A percentile compares a stretch with the other conserved stretches of the same genome.
phyloP scores from a whole-genome alignment of 345 rosid species.

The Corchorus capsularis region DNA sequence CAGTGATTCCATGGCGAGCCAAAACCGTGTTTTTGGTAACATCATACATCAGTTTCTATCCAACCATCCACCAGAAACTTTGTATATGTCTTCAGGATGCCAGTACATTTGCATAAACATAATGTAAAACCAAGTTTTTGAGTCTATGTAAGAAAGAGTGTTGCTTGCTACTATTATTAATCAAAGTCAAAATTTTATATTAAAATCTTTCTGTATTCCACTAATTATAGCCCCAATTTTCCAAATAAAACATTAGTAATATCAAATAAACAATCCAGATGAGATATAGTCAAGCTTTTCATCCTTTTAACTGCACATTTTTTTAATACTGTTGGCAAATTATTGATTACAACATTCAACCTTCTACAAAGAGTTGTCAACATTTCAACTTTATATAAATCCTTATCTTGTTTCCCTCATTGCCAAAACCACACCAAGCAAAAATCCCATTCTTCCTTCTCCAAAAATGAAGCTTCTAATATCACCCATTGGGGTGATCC shows the following conservation, averaged over 20 bases:
- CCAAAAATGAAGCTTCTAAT: slow-evolving; percentile 20
- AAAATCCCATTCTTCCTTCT: neutral
- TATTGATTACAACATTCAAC: slow-evolving; percentile 22
- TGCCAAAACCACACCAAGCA: neutral
- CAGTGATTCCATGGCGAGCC: neutral
- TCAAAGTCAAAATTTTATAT: slow-evolving; percentile 23
- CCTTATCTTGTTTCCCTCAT: neutral
- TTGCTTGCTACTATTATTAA: neutral
- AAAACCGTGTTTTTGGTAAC: slow-evolving; percentile 33
- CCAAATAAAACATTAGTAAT: neutral
- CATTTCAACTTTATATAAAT: neutral
- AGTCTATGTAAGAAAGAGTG: neutral
- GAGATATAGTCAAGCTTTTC: slow-evolving; percentile 26
- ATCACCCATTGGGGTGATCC: slow-evolving; percentile 24
- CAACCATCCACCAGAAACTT: slow-evolving; percentile 10
- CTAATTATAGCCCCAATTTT: slow-evolving; percentile 13
- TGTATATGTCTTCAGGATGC: neutral
- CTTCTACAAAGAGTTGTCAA: slow-evolving; percentile 14
- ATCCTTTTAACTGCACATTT: slow-evolving; percentile 1
- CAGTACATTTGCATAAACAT: neutral
- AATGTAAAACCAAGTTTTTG: neutral
- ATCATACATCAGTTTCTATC: slow-evolving; percentile 1
- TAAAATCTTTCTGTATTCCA: slow-evolving; percentile 38
- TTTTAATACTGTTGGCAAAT: slow-evolving; percentile 1
- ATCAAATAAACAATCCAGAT: neutral